These are phyloP conservation scores for Phallus indusiatus DNA, from an alignment of 768 basidiomycete species.

Conservation along the genomic window DNA sequence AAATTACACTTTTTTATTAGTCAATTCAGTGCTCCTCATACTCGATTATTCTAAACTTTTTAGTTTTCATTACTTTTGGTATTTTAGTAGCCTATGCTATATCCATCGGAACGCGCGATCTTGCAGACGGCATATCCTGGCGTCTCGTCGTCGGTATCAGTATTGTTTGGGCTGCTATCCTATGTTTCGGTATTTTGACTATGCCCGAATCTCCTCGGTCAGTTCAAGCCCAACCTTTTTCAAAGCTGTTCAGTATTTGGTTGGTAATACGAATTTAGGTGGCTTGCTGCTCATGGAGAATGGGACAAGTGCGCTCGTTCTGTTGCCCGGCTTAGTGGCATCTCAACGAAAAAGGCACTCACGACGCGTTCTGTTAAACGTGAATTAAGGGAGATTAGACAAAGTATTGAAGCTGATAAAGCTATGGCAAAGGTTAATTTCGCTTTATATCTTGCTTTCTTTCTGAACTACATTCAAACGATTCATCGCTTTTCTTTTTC, in stretches of 20 bases:
- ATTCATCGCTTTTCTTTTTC: background rate
- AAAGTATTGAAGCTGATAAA: slow-evolving; percentile 41
- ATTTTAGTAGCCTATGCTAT: slow-evolving; percentile 63
- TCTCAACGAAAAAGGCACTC: slow-evolving; percentile 30
- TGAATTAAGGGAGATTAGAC: slow-evolving; percentile 47
- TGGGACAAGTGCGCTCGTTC: slow-evolving; percentile 39
- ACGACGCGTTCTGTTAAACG: slow-evolving; percentile 33
- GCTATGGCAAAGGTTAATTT: slow-evolving; percentile 19
- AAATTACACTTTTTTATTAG: too few species aligned
- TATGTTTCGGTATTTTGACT: slow-evolving; percentile 54
- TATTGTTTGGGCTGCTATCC: slow-evolving; percentile 51
- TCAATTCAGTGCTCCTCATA: too few species aligned
- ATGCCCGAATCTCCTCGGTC: slow-evolving; percentile 60
- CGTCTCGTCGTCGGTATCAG: slow-evolving; percentile 52
- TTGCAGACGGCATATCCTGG: slow-evolving; percentile 45
- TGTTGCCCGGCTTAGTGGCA: slow-evolving; percentile 41
- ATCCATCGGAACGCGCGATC: slow-evolving; percentile 52
- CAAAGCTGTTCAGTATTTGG: too few species aligned
- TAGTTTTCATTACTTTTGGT: slow-evolving; percentile 57
- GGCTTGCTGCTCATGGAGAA: slow-evolving; percentile 44
- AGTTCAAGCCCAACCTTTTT: slow-evolving; percentile 3
- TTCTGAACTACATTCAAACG: too few species aligned
- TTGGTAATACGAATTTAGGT: slow-evolving; percentile 24
- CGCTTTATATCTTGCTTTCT: background rate
- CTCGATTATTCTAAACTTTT: too few species aligned